Base-by-base conservation (phyloP, 306 rosid genomes). In the Quercus wislizeni region DNA sequence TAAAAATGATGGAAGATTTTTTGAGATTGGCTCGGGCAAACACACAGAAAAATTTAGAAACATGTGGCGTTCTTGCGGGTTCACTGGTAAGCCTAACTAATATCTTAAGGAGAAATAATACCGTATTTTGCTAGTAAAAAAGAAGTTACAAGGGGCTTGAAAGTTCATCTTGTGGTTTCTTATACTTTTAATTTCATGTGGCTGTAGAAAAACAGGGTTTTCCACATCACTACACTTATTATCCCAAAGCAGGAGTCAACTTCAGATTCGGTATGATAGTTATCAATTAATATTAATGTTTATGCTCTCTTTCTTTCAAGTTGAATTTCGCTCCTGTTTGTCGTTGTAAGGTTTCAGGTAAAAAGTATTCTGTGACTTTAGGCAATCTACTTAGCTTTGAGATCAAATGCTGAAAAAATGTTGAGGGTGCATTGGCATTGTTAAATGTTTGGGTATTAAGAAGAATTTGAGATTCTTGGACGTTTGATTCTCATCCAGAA, bases 221-320 rank as follows among this genome's bases (percentile, higher is more conserved):
- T 96, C 78, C 96, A 96, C 73, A 90, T 96, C 76, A 90, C 97
- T 55, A 93, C 98, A 6, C 97, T 96, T 43, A 93, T 96, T 76
- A 87, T 96, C 71, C 99, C 99, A 54, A 96, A 96, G 96, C 99
- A 93, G 83, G 99, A 96, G 76, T 89, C 99, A 33, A 96, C 98
- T 62, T 89, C 99, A 75, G 99, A 96, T 88, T 90, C 96, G 83
- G 99, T 96, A 89, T 88, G 97, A 84, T 69, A 51, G 73, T 71
- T 56, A 6, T 69, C 78, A 54, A 1, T 9, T 68, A 35, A 35
- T 69, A 69, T 81, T 76, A 75, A 74, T 31, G 55, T 51, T 76
- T 74, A 55, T 78, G 71, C 51, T 35, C 10, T 7, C 20, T 30
- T 10, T 9, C 35, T 35, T 3, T 68, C 7, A 35, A 35, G 27